Evolutionary conservation across 441 rosid species (phyloP), one percentile per base, ranked within the genome.

Genomic region (Pelargonium fulgidum): DNA sequence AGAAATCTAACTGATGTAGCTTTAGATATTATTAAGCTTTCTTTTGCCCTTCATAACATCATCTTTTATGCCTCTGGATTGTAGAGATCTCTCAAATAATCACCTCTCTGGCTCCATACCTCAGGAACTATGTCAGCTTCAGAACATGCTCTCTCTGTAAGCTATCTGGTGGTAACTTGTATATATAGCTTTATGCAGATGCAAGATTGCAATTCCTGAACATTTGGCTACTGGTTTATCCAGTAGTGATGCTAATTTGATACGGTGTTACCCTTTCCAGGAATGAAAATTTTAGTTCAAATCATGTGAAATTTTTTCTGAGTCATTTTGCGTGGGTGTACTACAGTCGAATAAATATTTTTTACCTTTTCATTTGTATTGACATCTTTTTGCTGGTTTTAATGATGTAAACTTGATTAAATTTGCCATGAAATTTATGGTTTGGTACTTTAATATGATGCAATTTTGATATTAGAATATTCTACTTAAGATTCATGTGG

Each of bases 11-110:
- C 24, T 41, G 44, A 72, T 69, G 13, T 66, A 29, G 39, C 19
- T 3, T 0, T 59, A 2, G 56, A 24, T 48, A 7, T 58, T 20
- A 13, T 29, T 17, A 11, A 16, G 59, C 33, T 73, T 59, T 29
- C 20, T 20, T 36, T 33, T 16, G 22, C 33, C 62, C 56, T 68
- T 64, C 65, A 68, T 82, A 44, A 75, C 72, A 69, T 50, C 52
- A 11, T 41, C 0, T 66, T 68, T 54, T 36, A 26, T 80, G 20
- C 39, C 39, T 77, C 71, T 69, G 65, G 69, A 45, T 72, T 80
- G 58, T 71, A 94, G 98, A 71, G 99, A 90, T 86, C 92, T 94
- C 80, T 94, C 99, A 11, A 73, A 87, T 74, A 92, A 94, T 82
- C 87, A 86, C 67, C 86, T 94, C 33, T 79, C 89, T 0, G 98